phyloP scores from a whole-genome alignment of 1,284 basidiomycete species.

The Leccinum angustisporum region DNA sequence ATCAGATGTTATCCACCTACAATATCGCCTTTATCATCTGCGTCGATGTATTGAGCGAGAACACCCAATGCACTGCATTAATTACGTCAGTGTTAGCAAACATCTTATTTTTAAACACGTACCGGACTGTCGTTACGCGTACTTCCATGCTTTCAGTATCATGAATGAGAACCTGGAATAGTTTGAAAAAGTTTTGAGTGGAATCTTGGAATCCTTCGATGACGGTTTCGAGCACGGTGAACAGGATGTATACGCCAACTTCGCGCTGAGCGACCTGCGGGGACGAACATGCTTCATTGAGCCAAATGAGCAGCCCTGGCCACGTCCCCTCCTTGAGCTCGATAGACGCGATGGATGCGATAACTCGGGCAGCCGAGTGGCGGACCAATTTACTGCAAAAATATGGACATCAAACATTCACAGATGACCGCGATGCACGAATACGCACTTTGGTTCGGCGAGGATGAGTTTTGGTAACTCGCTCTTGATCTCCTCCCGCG shows the following conservation, averaged over 20 bases:
- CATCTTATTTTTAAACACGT: slow-evolving; percentile 15
- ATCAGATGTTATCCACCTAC: slow-evolving; percentile 44
- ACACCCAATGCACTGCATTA: slow-evolving; percentile 77
- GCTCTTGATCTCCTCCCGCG: slow-evolving; percentile 84
- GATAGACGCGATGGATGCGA: slow-evolving; percentile 90
- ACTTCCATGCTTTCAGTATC: slow-evolving; percentile 93
- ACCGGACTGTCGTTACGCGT: slow-evolving; percentile 87
- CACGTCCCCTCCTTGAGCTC: slow-evolving; percentile 85
- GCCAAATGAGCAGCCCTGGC: slow-evolving; percentile 88
- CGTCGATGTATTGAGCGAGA: slow-evolving; percentile 91
- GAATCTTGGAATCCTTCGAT: slow-evolving; percentile 86
- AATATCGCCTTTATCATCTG: slow-evolving; percentile 86
- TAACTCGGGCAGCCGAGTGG: slow-evolving; percentile 87
- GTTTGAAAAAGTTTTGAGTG: slow-evolving; percentile 76
- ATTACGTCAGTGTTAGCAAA: slow-evolving; percentile 7
- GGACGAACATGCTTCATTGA: slow-evolving; percentile 79
- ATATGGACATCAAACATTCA: slow-evolving; percentile 9
- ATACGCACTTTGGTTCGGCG: slow-evolving; percentile 72
- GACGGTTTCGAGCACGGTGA: slow-evolving; percentile 89
- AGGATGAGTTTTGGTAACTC: slow-evolving; percentile 82
- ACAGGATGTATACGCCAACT: slow-evolving; percentile 87
- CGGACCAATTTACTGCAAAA: slow-evolving; percentile 76
- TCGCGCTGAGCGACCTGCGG: slow-evolving; percentile 78
- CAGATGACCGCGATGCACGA: background rate
- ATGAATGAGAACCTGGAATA: slow-evolving; percentile 77